A percentile compares a stretch with the other conserved stretches of the same genome.
phyloP scores from a whole-genome alignment of 306 rosid genomes.

The Cucurbita ficifolia region DNA sequence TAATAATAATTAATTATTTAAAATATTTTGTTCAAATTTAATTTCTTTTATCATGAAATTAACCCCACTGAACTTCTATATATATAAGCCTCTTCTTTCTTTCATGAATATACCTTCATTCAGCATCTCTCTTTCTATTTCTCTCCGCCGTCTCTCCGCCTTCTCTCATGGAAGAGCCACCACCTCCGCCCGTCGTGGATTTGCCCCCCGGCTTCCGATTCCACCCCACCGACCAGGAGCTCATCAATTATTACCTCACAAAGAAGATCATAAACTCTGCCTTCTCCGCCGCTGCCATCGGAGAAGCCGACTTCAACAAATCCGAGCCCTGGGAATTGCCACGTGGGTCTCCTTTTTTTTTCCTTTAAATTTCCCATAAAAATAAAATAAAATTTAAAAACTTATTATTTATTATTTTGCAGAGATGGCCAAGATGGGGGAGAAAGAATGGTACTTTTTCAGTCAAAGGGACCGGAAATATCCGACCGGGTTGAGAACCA shows the following conservation, averaged over 20 bases:
- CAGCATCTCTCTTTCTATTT: not conserved
- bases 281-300: conserved; percentile 67
- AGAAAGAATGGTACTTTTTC: conserved; percentile 87
- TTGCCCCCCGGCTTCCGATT: conserved; percentile 94
- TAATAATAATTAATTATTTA: no score
- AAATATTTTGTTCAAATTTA: no score
- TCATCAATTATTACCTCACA: conserved; percentile 45
- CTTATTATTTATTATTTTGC: not conserved
- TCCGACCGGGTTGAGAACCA: conserved; percentile 94
- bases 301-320: conserved; percentile 84
- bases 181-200: conserved; percentile 5
- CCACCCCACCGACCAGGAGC: conserved; percentile 86
- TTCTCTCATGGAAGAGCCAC: not conserved
- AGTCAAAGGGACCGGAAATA: conserved; percentile 80
- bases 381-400: no score
- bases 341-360: conserved; percentile 19
- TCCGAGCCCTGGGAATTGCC: conserved; percentile 96
- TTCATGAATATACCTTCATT: not conserved
- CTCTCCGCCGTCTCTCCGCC: not conserved
- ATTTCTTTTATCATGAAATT: no score
- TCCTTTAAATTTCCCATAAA: no score
- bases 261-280: conserved; percentile 42
- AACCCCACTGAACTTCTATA: not conserved
- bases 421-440: conserved; percentile 94
- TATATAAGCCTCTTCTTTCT: not conserved